These are phyloP conservation scores for Triticum monococcum DNA, from an alignment of 176 grass and related monocot genomes.

Conservation along the genomic window DNA sequence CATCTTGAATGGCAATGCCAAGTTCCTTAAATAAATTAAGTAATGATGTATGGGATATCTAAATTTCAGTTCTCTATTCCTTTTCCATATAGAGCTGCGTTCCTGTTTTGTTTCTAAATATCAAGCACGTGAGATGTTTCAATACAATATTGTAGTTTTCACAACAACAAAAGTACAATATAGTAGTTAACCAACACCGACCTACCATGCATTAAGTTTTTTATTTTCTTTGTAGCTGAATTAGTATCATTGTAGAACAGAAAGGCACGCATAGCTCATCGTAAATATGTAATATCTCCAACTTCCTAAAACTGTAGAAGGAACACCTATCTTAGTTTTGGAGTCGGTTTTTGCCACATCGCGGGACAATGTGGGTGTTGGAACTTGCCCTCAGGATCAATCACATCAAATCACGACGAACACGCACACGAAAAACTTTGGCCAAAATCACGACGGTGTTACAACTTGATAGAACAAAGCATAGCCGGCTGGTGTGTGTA, in stretches of 20 bases:
- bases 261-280: neutral
- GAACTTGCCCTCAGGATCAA: too few relatives aligned
- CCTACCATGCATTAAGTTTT: neutral
- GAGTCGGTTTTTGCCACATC: neutral
- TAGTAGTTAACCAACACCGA: neutral
- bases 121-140: neutral
- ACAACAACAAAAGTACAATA: neutral
- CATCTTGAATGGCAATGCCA: neutral
- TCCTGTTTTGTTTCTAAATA: neutral
- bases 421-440: too few relatives aligned
- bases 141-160: neutral
- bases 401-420: too few relatives aligned
- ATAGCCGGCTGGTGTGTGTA: too few relatives aligned
- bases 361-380: neutral
- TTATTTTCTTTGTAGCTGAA: neutral
- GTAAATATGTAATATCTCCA: neutral
- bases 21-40: neutral
- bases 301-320: neutral
- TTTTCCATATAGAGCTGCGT: neutral
- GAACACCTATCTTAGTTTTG: neutral
- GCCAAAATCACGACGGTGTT: too few relatives aligned
- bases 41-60: neutral
- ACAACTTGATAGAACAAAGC: too few relatives aligned
- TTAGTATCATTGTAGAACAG: neutral
- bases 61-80: neutral